Evolutionary conservation across 192 early-diverging fungal genomes (phyloP).

Genomic region (Coemansia sp.): DNA sequence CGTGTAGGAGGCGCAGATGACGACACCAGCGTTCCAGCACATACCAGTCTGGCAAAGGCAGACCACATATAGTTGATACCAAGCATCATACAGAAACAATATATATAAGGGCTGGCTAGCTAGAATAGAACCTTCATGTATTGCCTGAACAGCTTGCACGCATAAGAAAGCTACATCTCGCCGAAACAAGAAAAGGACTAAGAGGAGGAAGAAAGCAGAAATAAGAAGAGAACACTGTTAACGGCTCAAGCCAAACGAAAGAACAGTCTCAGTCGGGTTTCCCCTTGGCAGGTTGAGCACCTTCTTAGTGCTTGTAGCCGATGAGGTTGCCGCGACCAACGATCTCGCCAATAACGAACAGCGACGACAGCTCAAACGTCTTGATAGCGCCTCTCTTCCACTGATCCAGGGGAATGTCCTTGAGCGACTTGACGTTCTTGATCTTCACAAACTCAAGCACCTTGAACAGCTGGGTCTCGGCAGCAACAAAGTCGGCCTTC

Average conservation of each 20-base stretch:
- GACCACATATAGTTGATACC: too few species aligned
- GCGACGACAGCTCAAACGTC: conserved; percentile 52
- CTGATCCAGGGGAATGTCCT: conserved; percentile 42
- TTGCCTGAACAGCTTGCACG: too few species aligned
- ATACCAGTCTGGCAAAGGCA: too few species aligned
- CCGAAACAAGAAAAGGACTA: not conserved
- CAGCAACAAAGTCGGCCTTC: conserved; percentile 47
- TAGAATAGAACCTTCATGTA: too few species aligned
- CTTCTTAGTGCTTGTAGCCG: conserved; percentile 46
- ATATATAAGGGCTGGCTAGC: too few species aligned
- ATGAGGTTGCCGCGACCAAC: conserved; percentile 50
- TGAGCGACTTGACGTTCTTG: conserved; percentile 49
- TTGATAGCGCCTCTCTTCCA: conserved; percentile 53
- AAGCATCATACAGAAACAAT: too few species aligned
- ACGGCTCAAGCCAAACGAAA: not conserved
- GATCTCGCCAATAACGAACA: conserved; percentile 50
- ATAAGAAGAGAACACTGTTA: not conserved
- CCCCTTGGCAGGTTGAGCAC: not conserved
- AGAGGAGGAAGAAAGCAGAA: not conserved
- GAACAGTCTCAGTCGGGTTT: not conserved
- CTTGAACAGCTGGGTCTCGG: conserved; percentile 56
- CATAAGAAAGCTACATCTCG: too few species aligned
- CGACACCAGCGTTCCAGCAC: not conserved
- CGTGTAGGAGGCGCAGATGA: not conserved
- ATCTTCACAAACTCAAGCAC: conserved; percentile 42